Evolutionary conservation across 1,139 yeast genomes (phyloP).

Genomic region (Trichomonascaceae sp.): DNA sequence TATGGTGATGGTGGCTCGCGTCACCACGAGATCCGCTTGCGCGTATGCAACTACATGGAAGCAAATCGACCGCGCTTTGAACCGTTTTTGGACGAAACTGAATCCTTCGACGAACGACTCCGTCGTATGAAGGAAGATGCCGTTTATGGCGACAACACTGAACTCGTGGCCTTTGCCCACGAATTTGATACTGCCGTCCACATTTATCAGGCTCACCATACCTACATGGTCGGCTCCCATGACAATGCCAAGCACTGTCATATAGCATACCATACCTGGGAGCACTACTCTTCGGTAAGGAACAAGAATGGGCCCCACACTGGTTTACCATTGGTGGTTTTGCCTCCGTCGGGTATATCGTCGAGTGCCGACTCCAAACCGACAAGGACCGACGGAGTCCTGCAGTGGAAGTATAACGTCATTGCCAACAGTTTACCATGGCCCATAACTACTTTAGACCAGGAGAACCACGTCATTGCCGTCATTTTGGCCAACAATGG

Average conservation of each 20-base stretch:
- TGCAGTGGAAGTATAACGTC: slow-evolving; percentile 23
- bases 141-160: slow-evolving; percentile 31
- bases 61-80: slow-evolving; percentile 19
- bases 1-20: slow-evolving; percentile 25
- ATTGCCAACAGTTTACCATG: slow-evolving; percentile 17
- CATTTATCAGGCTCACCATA: slow-evolving; percentile 26
- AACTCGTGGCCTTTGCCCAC: slow-evolving; percentile 30
- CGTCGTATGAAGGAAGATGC: slow-evolving; percentile 27
- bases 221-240: slow-evolving; percentile 20
- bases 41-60: slow-evolving; percentile 23
- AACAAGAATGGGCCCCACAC: slow-evolving; percentile 26
- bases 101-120: slow-evolving; percentile 20
- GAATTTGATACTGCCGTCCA: slow-evolving; percentile 20
- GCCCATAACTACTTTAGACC: slow-evolving; percentile 7
- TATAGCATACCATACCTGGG: slow-evolving; percentile 32
- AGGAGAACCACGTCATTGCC: too few species aligned
- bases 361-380: background rate
- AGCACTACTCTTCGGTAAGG: slow-evolving; percentile 30
- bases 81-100: slow-evolving; percentile 20
- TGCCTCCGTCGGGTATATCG: too few species aligned
- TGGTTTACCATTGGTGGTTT: too few species aligned
- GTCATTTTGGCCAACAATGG: slow-evolving; percentile 13
- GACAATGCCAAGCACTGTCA: slow-evolving; percentile 17
- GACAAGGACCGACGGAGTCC: slow-evolving; percentile 2
- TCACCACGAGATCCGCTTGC: slow-evolving; percentile 21